A percentile compares a stretch with the other conserved stretches of the same genome.
These are phyloP conservation scores for Phaeosphaeriaceae sp. DNA, from an alignment of 2,329 filamentous ascomycete genomes.

Conservation along the genomic window DNA sequence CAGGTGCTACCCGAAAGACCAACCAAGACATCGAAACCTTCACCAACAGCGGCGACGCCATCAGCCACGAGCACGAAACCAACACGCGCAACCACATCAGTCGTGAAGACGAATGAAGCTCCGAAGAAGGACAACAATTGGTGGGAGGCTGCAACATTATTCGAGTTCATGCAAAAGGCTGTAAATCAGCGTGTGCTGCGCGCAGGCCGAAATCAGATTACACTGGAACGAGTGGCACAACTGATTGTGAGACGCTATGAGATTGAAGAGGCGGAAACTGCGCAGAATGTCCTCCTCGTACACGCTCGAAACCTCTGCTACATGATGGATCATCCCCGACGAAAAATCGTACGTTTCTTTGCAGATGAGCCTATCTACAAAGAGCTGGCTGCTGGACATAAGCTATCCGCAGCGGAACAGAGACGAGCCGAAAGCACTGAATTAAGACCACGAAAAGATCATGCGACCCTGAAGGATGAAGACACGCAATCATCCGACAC, in stretches of 20 bases:
- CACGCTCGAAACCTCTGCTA: constrained; percentile 47
- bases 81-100: constrained; percentile 10
- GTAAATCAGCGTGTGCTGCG: constrained; percentile 41
- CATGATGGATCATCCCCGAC: constrained; percentile 47
- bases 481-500: constrained; percentile 31
- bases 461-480: constrained; percentile 29
- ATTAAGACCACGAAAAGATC: constrained; percentile 38
- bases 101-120: constrained; percentile 15
- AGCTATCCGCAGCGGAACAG: constrained; percentile 38
- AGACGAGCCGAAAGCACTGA: constrained; percentile 39
- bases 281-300: constrained; percentile 42
- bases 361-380: constrained; percentile 41
- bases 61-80: constrained; percentile 8
- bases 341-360: constrained; percentile 38
- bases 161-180: constrained; percentile 50
- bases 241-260: constrained; percentile 46
- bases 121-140: constrained; percentile 50
- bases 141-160: constrained; percentile 48
- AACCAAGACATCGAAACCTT: constrained; percentile 14
- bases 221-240: constrained; percentile 40
- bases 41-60: constrained; percentile 9
- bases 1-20: constrained; percentile 18
- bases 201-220: constrained; percentile 40
- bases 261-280: constrained; percentile 42
- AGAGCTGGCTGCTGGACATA: constrained; percentile 35